A percentile compares a stretch with the other conserved stretches of the same genome.
These are phyloP conservation scores for Linnemannia exigua DNA, from an alignment of 192 early-diverging fungal genomes.

Conservation along the genomic window DNA sequence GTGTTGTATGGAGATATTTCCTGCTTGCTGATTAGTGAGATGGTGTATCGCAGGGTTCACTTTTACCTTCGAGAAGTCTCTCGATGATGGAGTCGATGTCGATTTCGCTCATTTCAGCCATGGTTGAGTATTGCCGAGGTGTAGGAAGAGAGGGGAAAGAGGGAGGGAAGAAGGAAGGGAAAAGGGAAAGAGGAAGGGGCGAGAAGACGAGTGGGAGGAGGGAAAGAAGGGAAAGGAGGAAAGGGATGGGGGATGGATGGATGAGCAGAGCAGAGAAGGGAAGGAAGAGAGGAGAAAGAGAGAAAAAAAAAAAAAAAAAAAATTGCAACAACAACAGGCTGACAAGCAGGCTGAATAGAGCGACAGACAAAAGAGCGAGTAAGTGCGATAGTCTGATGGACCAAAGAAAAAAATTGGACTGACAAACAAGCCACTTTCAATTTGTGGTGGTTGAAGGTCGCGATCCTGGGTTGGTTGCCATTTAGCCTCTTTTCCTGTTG, in stretches of 20 bases:
- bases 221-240: neutral
- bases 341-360: no score
- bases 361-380: no score
- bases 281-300: neutral
- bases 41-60: slow-evolving; percentile 5
- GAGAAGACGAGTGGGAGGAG: neutral
- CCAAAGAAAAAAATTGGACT: no score
- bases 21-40: neutral
- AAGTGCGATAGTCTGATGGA: no score
- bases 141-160: no score
- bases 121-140: slow-evolving; percentile 16
- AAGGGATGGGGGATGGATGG: neutral
- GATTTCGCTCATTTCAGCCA: slow-evolving; percentile 70
- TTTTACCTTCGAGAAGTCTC: slow-evolving; percentile 90
- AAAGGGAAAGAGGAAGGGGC: neutral
- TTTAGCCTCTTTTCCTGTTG: no score
- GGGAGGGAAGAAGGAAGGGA: neutral
- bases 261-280: neutral
- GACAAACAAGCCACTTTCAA: no score
- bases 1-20: neutral
- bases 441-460: no score
- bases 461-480: no score
- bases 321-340: neutral
- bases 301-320: slow-evolving; percentile 16
- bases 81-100: slow-evolving; percentile 94